Base-by-base conservation (phyloP, 495 filamentous ascomycete species). In the Penicillium cinerascens region DNA sequence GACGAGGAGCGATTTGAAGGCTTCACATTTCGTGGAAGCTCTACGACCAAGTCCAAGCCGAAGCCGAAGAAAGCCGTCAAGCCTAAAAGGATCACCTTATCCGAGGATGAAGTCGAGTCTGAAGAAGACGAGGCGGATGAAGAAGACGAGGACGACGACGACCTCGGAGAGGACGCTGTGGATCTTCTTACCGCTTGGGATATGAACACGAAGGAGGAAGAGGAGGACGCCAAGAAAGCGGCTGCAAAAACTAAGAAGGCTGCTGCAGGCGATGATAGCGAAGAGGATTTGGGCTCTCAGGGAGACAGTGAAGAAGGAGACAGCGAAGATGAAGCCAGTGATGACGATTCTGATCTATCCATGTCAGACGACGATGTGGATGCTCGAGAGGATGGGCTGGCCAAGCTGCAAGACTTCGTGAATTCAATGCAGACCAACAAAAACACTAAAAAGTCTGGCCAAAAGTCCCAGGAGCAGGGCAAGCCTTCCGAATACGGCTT, bases 181-280 rank as follows among this genome's bases (percentile, higher is more conserved):
- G 91, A 96, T 72, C 78, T 96, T 38, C 84, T 87, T 4, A 85
- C 83, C 40, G 87, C 87, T 60, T 79, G 95, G 51, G 91, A 96
- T 71, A 83, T 87, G 69, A 87, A 79, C 43, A 69, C 70, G n/a
- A 74, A 77, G 22, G 76, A 76, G 13, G 74, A 70, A 38, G 76
- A 80, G 21, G 72, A 60, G 29, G 69, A 67, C 17, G 60, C 59
- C n/a, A 61, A 65, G 49, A 56, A 68, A 48, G 61, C 57, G 20
- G 50, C 64, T 2, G 38, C 60, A 0, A 76, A 70, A 60, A 21
- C 62, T 0, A 72, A 69, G 52, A 66, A 68, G 16, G 52, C 59
- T 4, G 60, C 55, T 8, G 44, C 46, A 13, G 64, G 54, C 22
- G 67, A 72, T 29, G 65, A 65, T 25, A 67, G 59, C 47, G 65